A percentile compares a stretch with the other conserved stretches of the same genome.
Evolutionary conservation across 345 rosid genomes (phyloP).

Genomic region (Garcia nutans): DNA sequence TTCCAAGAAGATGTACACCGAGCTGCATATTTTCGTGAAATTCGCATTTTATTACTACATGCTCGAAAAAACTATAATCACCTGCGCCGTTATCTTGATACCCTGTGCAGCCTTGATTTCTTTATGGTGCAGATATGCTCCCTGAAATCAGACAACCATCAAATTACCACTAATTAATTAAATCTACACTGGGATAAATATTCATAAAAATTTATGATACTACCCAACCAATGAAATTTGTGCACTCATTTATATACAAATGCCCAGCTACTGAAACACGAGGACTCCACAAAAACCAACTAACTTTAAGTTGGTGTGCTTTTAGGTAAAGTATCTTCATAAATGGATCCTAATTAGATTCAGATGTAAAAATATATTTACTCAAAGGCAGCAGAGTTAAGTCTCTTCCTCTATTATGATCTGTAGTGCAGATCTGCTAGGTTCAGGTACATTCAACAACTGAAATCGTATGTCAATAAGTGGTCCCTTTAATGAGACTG

Average conservation of each 20-base stretch:
- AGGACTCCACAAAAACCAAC: too few relatives aligned
- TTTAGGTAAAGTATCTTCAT: too few relatives aligned
- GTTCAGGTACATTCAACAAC: not conserved
- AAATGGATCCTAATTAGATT: too few relatives aligned
- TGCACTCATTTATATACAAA: too few relatives aligned
- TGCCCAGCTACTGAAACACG: too few relatives aligned
- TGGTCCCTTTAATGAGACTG: not conserved
- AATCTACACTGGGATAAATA: not conserved
- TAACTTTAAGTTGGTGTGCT: too few relatives aligned
- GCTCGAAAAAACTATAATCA: slow-evolving; percentile 22
- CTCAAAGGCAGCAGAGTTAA: not conserved
- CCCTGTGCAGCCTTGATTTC: slow-evolving; percentile 95
- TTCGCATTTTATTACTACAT: not conserved
- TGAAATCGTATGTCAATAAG: not conserved
- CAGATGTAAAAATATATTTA: too few relatives aligned
- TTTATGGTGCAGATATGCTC: slow-evolving; percentile 79
- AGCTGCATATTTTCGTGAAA: not conserved
- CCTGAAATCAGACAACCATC: slow-evolving; percentile 50
- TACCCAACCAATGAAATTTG: too few relatives aligned
- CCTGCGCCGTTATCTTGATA: slow-evolving; percentile 93
- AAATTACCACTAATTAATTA: not conserved
- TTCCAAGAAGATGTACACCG: not conserved
- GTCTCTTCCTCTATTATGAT: not conserved
- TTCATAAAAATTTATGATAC: not conserved
- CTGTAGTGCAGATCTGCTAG: not conserved